Evolutionary conservation across 176 grass and related monocot genomes (phyloP).

Genomic region (Olyra latifolia): DNA sequence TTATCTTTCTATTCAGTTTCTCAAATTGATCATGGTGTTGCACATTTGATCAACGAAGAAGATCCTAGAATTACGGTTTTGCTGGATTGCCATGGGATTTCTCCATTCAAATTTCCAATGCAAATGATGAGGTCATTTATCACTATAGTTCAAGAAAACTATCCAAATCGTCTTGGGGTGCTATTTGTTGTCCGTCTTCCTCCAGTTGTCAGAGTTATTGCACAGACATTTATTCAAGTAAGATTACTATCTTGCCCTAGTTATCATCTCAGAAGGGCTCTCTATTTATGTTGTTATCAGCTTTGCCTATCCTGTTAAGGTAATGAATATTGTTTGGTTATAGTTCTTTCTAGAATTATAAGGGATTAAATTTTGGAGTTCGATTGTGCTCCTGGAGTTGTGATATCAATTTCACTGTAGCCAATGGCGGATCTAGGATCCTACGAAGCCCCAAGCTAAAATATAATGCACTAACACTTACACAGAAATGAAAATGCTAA

Average conservation of each 20-base stretch:
- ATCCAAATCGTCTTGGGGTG: slow-evolving; percentile 77
- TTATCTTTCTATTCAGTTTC: slow-evolving; percentile 65
- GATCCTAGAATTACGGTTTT: slow-evolving; percentile 81
- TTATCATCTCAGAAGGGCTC: neutral
- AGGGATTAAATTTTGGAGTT: neutral
- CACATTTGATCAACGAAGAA: slow-evolving; percentile 75
- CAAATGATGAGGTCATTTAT: slow-evolving; percentile 91
- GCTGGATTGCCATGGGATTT: slow-evolving; percentile 88
- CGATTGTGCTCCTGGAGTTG: neutral
- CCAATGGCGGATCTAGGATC: too few species aligned
- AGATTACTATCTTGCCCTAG: slow-evolving; percentile 18
- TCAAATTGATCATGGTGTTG: slow-evolving; percentile 80
- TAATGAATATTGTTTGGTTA: neutral
- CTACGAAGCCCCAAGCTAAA: too few species aligned
- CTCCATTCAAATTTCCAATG: slow-evolving; percentile 96
- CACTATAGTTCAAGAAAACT: slow-evolving; percentile 84
- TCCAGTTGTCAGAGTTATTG: slow-evolving; percentile 91
- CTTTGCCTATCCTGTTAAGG: neutral
- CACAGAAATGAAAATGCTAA: too few species aligned
- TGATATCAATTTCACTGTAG: neutral
- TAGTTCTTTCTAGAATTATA: neutral
- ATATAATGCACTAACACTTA: too few species aligned
- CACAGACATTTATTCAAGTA: slow-evolving; percentile 95
- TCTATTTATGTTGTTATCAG: slow-evolving; percentile 1
- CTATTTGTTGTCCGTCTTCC: slow-evolving; percentile 91